Conservation (phyloP, 2,329 filamentous ascomycete species). For the Akanthomyces muscarius region DNA sequence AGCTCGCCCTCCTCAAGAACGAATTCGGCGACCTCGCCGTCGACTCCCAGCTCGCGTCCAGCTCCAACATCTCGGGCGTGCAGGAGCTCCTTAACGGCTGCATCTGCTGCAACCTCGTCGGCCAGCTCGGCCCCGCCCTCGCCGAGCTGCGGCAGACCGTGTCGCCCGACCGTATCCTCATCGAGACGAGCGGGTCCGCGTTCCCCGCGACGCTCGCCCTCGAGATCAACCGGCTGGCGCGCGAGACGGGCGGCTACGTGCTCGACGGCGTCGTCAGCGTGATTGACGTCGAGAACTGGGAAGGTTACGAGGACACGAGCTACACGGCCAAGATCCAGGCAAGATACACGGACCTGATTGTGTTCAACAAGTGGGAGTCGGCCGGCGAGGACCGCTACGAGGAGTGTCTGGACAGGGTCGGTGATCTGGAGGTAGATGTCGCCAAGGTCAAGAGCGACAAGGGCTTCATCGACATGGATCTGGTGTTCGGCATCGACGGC, state of each 20-base stretch:
- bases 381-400: slow-evolving; percentile 72
- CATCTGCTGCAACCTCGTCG: slow-evolving; percentile 98
- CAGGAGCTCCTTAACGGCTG: slow-evolving; percentile 93
- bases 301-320: slow-evolving; percentile 85
- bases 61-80: slow-evolving; percentile 79
- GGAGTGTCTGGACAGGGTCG: slow-evolving; percentile 70
- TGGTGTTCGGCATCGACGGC: slow-evolving; percentile 85
- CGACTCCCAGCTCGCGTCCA: slow-evolving; percentile 85
- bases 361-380: slow-evolving; percentile 90
- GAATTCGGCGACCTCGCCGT: slow-evolving; percentile 94
- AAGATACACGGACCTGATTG: slow-evolving; percentile 81
- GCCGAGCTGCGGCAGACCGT: slow-evolving; percentile 60
- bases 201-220: slow-evolving; percentile 87
- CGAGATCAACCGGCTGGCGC: slow-evolving; percentile 76
- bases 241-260: slow-evolving; percentile 64
- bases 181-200: slow-evolving; percentile 88
- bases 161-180: slow-evolving; percentile 77
- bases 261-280: slow-evolving; percentile 87
- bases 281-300: slow-evolving; percentile 93
- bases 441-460: slow-evolving; percentile 81
- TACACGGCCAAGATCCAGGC: slow-evolving; percentile 88
- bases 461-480: slow-evolving; percentile 71
- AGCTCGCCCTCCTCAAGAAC: slow-evolving; percentile 92
- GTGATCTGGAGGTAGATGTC: slow-evolving; percentile 74
- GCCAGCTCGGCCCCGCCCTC: slow-evolving; percentile 79